These are phyloP conservation scores for Liriodendron chinense DNA, from an alignment of 164 flowering plant genomes.

Conservation along the genomic window DNA sequence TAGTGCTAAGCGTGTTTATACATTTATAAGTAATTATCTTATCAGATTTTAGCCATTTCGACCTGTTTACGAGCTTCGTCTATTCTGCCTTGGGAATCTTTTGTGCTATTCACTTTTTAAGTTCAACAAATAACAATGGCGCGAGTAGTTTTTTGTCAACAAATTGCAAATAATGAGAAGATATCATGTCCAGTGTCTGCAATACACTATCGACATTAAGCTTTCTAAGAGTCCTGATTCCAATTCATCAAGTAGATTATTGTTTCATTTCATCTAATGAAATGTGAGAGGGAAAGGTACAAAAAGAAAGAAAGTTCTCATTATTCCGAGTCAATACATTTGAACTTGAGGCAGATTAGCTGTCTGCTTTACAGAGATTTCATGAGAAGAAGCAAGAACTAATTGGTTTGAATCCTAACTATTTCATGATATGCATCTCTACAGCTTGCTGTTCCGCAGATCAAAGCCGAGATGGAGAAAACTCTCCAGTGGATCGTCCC, in stretches of 20 bases:
- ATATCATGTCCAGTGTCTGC: no score
- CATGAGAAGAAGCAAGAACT: background rate
- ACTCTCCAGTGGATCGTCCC: slow-evolving; percentile 97
- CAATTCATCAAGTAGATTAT: background rate
- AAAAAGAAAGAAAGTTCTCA: background rate
- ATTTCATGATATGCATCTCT: slow-evolving; percentile 2
- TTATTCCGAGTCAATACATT: background rate
- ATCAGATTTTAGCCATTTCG: no score
- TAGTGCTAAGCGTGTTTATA: no score
- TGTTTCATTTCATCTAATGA: background rate
- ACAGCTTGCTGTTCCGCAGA: slow-evolving; percentile 77
- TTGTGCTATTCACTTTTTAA: no score
- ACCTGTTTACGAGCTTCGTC: no score
- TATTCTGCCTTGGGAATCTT: no score
- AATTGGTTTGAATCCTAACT: background rate
- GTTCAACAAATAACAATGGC: no score
- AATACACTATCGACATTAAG: no score
- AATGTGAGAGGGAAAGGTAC: background rate
- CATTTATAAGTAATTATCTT: no score
- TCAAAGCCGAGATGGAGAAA: slow-evolving; percentile 98
- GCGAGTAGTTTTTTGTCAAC: no score
- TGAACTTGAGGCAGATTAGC: background rate
- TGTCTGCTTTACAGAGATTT: background rate
- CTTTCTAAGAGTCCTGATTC: background rate
- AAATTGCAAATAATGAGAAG: no score